Evolutionary conservation across 163 green algal genomes (phyloP).

Genomic region (Coccomyxa subellipsoidea): DNA sequence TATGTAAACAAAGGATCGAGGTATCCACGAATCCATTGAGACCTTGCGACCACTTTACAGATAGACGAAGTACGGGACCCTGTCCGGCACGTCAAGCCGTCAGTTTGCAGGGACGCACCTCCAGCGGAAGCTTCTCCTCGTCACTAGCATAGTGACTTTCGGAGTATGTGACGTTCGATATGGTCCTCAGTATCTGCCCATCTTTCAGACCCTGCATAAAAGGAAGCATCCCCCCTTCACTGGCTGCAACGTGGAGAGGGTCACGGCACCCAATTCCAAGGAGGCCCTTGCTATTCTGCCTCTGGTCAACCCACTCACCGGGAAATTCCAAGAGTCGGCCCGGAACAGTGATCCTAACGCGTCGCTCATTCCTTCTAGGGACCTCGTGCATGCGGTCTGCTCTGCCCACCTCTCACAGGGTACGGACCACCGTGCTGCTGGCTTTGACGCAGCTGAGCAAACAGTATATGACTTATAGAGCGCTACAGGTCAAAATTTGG

Average conservation of each 20-base stretch:
- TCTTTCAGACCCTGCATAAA: constrained; percentile 6
- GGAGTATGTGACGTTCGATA: constrained; percentile 1
- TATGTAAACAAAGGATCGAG: background rate
- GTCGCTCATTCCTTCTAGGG: constrained; percentile 4
- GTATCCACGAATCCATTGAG: background rate
- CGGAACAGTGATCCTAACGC: background rate
- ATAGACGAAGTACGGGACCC: background rate
- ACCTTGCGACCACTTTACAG: no score
- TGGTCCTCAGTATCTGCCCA: background rate
- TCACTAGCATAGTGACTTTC: constrained; percentile 3
- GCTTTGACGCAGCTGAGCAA: background rate
- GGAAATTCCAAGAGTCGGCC: constrained; percentile 6
- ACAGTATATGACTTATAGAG: background rate
- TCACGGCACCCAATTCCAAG: background rate
- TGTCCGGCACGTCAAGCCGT: background rate
- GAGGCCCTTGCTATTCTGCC: background rate
- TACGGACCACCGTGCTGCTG: background rate
- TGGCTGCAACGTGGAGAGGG: background rate
- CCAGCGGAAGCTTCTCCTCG: background rate
- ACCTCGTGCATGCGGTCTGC: background rate
- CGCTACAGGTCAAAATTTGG: background rate
- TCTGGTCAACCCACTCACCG: background rate
- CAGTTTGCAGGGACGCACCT: background rate
- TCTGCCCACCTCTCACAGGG: background rate
- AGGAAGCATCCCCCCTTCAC: background rate